Evolutionary conservation across 805 yeast genomes (phyloP), one percentile per base, ranked within the genome.

Genomic region (Metschnikowia continentalis): DNA sequence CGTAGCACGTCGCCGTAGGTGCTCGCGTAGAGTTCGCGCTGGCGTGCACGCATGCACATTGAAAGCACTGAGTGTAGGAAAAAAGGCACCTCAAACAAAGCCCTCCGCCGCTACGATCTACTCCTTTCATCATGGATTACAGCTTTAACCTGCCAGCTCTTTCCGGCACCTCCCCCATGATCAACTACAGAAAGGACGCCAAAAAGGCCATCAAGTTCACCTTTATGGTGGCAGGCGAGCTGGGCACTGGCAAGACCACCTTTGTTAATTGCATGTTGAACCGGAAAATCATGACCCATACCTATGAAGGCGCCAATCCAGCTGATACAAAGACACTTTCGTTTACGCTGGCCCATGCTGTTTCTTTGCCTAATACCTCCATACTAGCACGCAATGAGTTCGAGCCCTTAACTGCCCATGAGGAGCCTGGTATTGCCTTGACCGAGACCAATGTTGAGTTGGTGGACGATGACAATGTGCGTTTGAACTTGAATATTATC

Each of bases 241-340:
- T 83, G 54, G 92, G 92, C 15, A 79, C 88, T 0, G 95, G 95
- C 10, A 87, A 86, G 63, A 81, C 91, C 19, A 82, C 92, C 0
- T 87, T 87, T 61, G 74, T 86, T 54, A 87, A 87, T 61, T 77
- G 87, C 41, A 64, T 87, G 46, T 66, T 87, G 53, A 87, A 83
- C 62, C 80, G 82, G 37, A 79, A 77, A 51, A 74, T 86, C 36
- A 64, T 86, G 54, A 78, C 83, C 15, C 88, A 84, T 58, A 76
- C 81, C 51, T 86, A 73, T 58, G 76, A 78, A 52, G 60, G 58
- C 13, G n/a, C 46, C 13, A 13, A 26, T 33, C 47, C 64, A 1
- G 42, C 65, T 3, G 75, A 72, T 30, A 69, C 82, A 22, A 75
- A 78, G 61, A 78, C 83, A 2, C 71, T 84, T 37, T 73, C 86